Evolutionary conservation across 2,329 filamentous ascomycete species (phyloP), one percentile per base, ranked within the genome.

Genomic region (Furcasterigmium furcatum): DNA sequence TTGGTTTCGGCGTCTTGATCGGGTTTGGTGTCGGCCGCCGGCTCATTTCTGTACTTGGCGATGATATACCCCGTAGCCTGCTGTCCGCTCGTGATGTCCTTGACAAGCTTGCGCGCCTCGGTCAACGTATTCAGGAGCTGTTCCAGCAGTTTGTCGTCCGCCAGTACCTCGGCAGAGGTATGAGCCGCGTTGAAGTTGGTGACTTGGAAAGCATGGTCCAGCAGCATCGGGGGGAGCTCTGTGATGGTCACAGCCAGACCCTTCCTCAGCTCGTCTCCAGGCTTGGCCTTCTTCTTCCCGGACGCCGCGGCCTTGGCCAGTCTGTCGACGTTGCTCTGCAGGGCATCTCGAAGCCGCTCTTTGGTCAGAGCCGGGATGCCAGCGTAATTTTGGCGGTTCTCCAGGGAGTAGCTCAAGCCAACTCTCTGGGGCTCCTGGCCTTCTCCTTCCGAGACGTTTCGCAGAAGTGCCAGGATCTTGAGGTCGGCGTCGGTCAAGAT

Each of bases 401-500:
- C 84, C 16, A 96, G 65, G 3, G 83, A 85, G 65, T 97, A 97
- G 47, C 80, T 80, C 49, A 90, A 63, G 0, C 92, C 92, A 4
- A 89, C 73, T 35, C 87, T 77, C 44, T 95, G 82, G 35, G 88
- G 83, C 58, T 96, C 91, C 58, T 95, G 86, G n/a, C 87, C 87
- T 43, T 87, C 85, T 3, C 86, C 87, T 56, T 91, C 88, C 5
- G 82, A 73, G 2, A 97, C 92, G 52, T 87, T 85, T 45, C 94
- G 82, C 54, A 94, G 73, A 18, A 99, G 70, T 0, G 87, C 83
- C 29, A 97, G 64, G 45, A 97, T 91, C 51, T 86, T 94, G 43
- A 91, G 72, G 20, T 95, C 85, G 42, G 77, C 79, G 61, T 97
- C 91, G 3, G 94, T 96, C 44, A 99, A 75, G 50, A 99, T 89